phyloP scores from a whole-genome alignment of 202 grass and related monocot species.

The Bolboschoenoplectus hybrid region DNA sequence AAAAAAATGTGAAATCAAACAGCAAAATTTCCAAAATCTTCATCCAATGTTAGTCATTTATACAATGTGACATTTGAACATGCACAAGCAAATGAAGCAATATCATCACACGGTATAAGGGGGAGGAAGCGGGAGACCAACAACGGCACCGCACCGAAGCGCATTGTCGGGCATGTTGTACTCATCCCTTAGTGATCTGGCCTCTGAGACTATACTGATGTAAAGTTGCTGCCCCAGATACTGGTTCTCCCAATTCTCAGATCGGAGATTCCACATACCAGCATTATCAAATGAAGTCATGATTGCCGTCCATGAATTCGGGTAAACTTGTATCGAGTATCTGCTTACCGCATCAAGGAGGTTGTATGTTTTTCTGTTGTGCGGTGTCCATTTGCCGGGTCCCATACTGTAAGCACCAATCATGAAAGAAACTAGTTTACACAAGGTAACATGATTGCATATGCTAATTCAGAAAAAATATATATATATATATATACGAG shows the following conservation, averaged over 20 bases:
- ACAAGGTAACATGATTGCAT: neutral
- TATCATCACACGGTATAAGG: constrained; percentile 45
- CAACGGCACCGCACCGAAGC: constrained; percentile 68
- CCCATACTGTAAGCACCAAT: constrained; percentile 59
- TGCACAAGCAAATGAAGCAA: neutral
- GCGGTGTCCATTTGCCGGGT: constrained; percentile 64
- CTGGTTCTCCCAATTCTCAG: constrained; percentile 73
- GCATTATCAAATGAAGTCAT: constrained; percentile 92
- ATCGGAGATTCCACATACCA: constrained; percentile 88
- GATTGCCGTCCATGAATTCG: constrained; percentile 72
- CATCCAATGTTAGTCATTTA: constrained; percentile 23
- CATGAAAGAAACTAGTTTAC: neutral
- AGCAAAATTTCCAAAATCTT: constrained; percentile 15
- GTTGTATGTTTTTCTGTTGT: constrained; percentile 66
- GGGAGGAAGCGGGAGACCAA: constrained; percentile 64
- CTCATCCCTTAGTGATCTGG: constrained; percentile 74
- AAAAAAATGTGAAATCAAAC: neutral
- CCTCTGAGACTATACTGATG: constrained; percentile 67
- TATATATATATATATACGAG: neutral
- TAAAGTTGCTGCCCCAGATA: constrained; percentile 91
- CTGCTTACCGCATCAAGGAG: constrained; percentile 76
- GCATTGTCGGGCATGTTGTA: constrained; percentile 63
- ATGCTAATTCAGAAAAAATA: neutral
- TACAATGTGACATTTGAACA: neutral
- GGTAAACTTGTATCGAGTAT: constrained; percentile 88